Evolutionary conservation across 2,329 filamentous ascomycete genomes (phyloP), one percentile per base, ranked within the genome.

Genomic region (Epichloe coenophiala): DNA sequence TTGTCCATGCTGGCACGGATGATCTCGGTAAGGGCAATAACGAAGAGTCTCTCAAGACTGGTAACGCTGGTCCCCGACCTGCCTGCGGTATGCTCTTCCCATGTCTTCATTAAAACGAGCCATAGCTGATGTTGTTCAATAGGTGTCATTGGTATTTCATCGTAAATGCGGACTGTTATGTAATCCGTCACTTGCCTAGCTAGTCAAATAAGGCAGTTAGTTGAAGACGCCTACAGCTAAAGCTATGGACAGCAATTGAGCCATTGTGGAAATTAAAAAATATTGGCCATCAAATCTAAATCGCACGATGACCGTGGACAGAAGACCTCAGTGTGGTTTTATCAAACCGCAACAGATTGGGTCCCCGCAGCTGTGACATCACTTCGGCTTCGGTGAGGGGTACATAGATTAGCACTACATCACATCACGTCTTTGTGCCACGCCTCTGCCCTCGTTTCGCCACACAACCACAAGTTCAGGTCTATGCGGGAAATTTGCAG

Each of bases 31-130:
- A 86, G 78, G 89, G 89, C 64, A 87, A 74, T 61, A 83, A 87
- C 74, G 88, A 91, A 74, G 89, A 97, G 77, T 95, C 88, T 65
- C 88, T 94, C 78, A 96, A 94, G 84, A 98, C 93, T 58, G 93
- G 93, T 60, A 98, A 97, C 70, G 93, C 93, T 67, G 93, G 93
- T 63, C 70, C 75, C 61, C 88, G 93, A 67, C 93, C 93, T 67
- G 93, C 93, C 68, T 98, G 93, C 74, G 93, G 93, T 87, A 79
- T 67, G 80, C 71, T 12, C 23, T 71, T 19, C 13, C 35, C 17
- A 6, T 19, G 1, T 19, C 27, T 13, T 38, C 12, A n/a, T 3
- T 31, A 6, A n/a, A 5, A 12, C n/a, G 4, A 35, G 27, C n/a
- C 5, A 17, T n/a, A 43, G 17, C 45, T 53, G 54, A 56, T 54